phyloP scores from a whole-genome alignment of 345 rosid species.

The Populus davidiana region DNA sequence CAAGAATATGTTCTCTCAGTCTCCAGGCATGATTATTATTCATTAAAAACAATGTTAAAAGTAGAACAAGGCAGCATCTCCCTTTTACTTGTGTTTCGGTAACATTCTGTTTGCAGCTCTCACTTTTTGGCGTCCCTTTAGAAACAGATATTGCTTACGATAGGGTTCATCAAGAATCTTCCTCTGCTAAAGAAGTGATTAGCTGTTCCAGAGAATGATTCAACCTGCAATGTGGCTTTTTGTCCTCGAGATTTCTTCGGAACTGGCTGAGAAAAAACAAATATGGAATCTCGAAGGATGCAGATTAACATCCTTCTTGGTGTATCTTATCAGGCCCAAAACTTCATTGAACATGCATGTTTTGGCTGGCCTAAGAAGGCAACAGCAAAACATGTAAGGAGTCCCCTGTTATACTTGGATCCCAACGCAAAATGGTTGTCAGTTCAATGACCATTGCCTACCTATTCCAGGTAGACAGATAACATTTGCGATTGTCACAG shows the following conservation, averaged over 20 bases:
- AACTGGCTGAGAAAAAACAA: not conserved
- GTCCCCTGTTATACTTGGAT: not conserved
- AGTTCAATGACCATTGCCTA: not conserved
- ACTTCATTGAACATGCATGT: not conserved
- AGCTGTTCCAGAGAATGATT: not conserved
- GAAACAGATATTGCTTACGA: not conserved
- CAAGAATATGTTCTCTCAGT: not conserved
- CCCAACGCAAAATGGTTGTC: not conserved
- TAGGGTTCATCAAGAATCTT: not conserved
- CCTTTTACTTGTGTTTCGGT: slow-evolving; percentile 5
- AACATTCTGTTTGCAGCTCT: slow-evolving; percentile 32
- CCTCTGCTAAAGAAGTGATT: not conserved
- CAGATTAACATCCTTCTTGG: not conserved
- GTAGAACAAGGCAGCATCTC: slow-evolving; percentile 19
- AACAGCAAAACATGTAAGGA: not conserved
- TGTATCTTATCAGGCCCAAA: not conserved
- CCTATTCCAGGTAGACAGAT: no score
- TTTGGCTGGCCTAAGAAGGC: not conserved
- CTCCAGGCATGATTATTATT: not conserved
- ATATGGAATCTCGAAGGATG: not conserved
- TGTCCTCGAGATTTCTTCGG: not conserved
- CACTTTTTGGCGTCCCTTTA: slow-evolving; percentile 13
- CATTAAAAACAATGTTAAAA: slow-evolving; percentile 5
- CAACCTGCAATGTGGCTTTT: not conserved
- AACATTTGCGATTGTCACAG: not conserved